Evolutionary conservation across 306 rosid genomes (phyloP), one percentile per base, ranked within the genome.

Genomic region (Aeschynomene evenia): DNA sequence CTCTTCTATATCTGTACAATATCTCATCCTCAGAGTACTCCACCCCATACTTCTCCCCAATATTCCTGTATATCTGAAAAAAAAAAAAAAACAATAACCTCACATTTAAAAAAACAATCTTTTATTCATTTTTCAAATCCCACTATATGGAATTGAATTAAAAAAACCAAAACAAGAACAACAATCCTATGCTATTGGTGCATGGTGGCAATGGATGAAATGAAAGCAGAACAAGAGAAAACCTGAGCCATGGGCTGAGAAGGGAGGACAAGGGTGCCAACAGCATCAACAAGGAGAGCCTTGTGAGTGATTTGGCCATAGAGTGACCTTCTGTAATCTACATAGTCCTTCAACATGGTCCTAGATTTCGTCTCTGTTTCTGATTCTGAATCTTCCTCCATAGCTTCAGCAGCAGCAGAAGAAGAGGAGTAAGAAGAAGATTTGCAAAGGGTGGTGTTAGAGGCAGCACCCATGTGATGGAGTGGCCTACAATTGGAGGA

Each of bases 161-260:
- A 65, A 4, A 28, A 28, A 28, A 28, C 31, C 31, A 28, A 1
- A 0, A 28, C 31, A 0, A 28, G 34, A 69, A 36, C 37, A 33
- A 33, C 36, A 31, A 31, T 4, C 5, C 36, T 33, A 33, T 33
- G 37, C 37, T 33, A 33, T 33, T 33, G 37, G 2, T 33, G 37
- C 37, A 33, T 7, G 37, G 7, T 4, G 6, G 37, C 8, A 15
- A 42, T n/a, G 51, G n/a, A n/a, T n/a, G 51, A 1, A 43, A 13
- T 39, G 10, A 8, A 37, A 37, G 23, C 39, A n/a, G 20, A 37
- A 53, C 12, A 12, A 16, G 53, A 54, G 52, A 31, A 28, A 5
- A 92, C 98, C 97, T 90, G 88, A 29, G 98, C 97, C 90, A 85
- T 94, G 60, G 98, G 98, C 75, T 94, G 98, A 77, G 98, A 94